These are phyloP conservation scores for Sequoia sempervirens DNA, from an alignment of 75 land plant species.

Conservation along the genomic window DNA sequence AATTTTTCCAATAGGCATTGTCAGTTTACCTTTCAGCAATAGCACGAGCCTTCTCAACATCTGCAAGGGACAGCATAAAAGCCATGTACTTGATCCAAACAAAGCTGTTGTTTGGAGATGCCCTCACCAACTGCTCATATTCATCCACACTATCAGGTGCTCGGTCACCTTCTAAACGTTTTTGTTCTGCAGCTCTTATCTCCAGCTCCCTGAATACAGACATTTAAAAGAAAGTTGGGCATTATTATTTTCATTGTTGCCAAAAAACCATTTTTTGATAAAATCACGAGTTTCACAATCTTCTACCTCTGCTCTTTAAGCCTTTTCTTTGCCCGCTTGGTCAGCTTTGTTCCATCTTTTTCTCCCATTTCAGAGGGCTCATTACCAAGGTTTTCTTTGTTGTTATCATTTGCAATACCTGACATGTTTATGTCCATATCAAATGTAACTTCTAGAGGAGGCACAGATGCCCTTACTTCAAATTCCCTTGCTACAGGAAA, in stretches of 20 bases:
- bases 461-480: conserved; percentile 50
- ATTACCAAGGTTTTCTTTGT: conserved; percentile 4
- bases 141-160: conserved; percentile 78
- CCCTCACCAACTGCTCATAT: conserved; percentile 79
- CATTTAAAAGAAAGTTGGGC: background rate
- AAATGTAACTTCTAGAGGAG: conserved; percentile 69
- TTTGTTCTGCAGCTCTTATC: conserved; percentile 83
- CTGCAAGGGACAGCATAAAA: conserved; percentile 59
- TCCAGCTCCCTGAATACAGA: conserved; percentile 63
- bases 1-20: background rate
- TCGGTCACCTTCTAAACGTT: conserved; percentile 40
- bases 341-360: background rate
- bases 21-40: conserved; percentile 81
- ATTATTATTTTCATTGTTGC: background rate
- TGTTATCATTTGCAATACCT: conserved; percentile 15
- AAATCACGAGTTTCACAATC: background rate
- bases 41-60: conserved; percentile 82
- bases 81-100: conserved; percentile 98
- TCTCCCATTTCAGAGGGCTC: background rate
- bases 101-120: conserved; percentile 92
- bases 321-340: conserved; percentile 57
- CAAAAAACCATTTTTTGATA: background rate
- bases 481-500: background rate
- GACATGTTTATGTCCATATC: conserved; percentile 29
- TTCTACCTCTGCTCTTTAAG: conserved; percentile 69